Percentiles rank a stretch among this genome's conserved stretches.
phyloP scores from a whole-genome alignment of 2,329 filamentous ascomycete genomes.

The Diaporthe nobilis region DNA sequence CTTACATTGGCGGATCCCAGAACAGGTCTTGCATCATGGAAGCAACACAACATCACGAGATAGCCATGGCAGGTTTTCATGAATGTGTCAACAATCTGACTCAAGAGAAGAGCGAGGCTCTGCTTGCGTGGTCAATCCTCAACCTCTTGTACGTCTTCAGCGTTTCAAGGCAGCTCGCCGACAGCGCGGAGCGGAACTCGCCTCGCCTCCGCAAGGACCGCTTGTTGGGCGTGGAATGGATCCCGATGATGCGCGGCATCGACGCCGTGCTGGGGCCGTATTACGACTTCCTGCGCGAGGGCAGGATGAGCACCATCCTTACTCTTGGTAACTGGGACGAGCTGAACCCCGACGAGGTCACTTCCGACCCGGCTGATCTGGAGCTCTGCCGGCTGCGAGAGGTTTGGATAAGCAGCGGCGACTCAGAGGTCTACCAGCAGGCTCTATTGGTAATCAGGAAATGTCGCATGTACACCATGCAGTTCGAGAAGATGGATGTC shows the following conservation, averaged over 20 bases:
- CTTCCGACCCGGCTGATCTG: not conserved
- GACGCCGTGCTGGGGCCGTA: not conserved
- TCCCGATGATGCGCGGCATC: constrained; percentile 6
- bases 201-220: constrained; percentile 8
- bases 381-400: not conserved
- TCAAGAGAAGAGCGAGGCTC: not conserved
- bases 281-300: not conserved
- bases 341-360: not conserved
- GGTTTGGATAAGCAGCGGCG: not conserved
- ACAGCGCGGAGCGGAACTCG: not conserved
- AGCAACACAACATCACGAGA: constrained; percentile 5
- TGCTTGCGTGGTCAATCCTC: not conserved
- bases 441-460: not conserved
- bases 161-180: not conserved
- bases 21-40: not conserved
- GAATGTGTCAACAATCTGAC: not conserved
- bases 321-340: not conserved
- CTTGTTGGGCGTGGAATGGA: not conserved
- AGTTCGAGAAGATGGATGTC: not conserved
- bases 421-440: not conserved
- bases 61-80: not conserved
- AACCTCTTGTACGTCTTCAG: constrained; percentile 2
- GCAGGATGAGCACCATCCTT: not conserved
- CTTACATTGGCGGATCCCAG: not conserved
- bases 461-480: not conserved